Evolutionary conservation across 2,329 filamentous ascomycete genomes (phyloP), one percentile per base, ranked within the genome.

Genomic region (Stachybotrys elegans): DNA sequence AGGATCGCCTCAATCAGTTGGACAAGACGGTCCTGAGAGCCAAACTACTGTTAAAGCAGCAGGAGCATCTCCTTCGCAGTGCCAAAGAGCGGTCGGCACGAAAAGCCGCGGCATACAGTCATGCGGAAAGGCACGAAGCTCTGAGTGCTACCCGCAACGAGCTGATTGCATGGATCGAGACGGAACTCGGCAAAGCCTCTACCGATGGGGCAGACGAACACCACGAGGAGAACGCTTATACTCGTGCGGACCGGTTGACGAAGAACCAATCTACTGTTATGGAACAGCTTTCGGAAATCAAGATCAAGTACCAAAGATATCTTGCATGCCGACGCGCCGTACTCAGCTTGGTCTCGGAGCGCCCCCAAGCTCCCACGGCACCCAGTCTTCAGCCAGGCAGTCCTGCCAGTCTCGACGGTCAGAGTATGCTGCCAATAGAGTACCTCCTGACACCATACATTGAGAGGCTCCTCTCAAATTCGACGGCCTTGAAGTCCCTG

Each of bases 91-190:
- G 60, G 34, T 60, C 62, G 6, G 61, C 67, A 16, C 55, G 59
- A 34, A 59, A 64, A 8, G 63, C 66, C 2, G 62, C 63, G 32
- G 56, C 56, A 16, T 52, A 72, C 31, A 64, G 63, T 47, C 60
- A 64, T 32, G 57, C 58, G 4, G 57, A 66, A 14, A 77, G 74
- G 48, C 51, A 80, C 3, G 66, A 71, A 39, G 81, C 81, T 13
- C 62, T 85, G 9, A 72, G 70, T 34, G 65, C 65, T 7, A 78
- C 81, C 11, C 71, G 82, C 14, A 73, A 75, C 42, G 76, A 79
- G 48, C 69, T 85, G 41, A 84, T 85, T 46, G 69, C 63, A 45
- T 85, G 81, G 81, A 83, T 85, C 45, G 81, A 85, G 58, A 66
- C 64, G 5, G 82, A 84, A 57, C 62, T 85, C 19, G 65, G 70